Base-by-base conservation (phyloP, 345 rosid genomes). In the Euphorbia lathyris region DNA sequence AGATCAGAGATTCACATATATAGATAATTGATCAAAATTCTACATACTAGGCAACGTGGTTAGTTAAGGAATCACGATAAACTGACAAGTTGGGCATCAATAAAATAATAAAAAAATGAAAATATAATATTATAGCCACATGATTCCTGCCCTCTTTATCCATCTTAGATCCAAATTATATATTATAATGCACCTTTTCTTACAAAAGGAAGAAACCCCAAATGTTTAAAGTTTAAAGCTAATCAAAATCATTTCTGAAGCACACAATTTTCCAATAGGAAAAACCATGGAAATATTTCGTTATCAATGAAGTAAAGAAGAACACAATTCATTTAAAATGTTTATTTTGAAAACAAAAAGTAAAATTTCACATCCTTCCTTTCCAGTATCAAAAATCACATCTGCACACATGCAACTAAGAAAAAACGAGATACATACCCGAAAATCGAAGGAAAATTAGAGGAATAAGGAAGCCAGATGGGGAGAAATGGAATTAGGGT, bases 111-210 rank as follows among this genome's bases (percentile, higher is more conserved):
- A 40, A 69, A 59, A 17, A 30, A 45, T 13, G 6, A 43, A 29
- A 69, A 40, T n/a, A n/a, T 26, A 58, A 53, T 6, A 19, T 12
- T 17, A 25, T 12, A 20, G 43, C 65, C 74, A 62, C 67, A 70
- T 70, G 67, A n/a, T 20, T 23, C 58, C 66, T 51, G 14, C 34
- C 66, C 66, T 23, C 61, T 43, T 45, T 58, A 69, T 58, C 67
- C 58, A 60, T 70, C 74, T 34, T 27, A 70, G 74, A 70, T 70
- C 74, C 66, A 70, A 67, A n/a, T 53, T 30, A 14, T 32, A n/a
- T 30, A 52, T 52, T 9, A 17, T 34, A 32, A 34, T 4, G 29
- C 48, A 52, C 7, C 11, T 5, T 8, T 30, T 3, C n/a, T 25
- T 23, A 43, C 27, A 43, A 64, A 25, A 26, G 2, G 14, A 63